These are phyloP conservation scores for Oldenlandia corymbosa DNA, from an alignment of 257 asterid genomes.

Conservation along the genomic window DNA sequence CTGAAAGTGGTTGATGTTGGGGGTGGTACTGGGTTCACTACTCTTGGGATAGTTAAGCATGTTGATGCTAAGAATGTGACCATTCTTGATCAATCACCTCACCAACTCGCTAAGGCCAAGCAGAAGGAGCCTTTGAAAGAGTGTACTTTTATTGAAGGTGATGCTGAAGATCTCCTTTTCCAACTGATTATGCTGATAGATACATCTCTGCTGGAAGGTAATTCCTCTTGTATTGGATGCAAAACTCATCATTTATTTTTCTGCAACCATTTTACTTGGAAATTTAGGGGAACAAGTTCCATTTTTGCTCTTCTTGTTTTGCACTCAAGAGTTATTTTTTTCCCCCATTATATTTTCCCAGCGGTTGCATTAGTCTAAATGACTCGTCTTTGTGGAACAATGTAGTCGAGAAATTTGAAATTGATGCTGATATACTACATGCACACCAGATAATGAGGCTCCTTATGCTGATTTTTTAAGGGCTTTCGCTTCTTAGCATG, in stretches of 20 bases:
- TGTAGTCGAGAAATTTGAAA: not conserved
- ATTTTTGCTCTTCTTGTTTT: not conserved
- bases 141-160: constrained; percentile 84
- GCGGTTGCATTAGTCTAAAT: not conserved
- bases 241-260: not conserved
- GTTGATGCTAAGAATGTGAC: constrained; percentile 94
- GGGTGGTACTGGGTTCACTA: constrained; percentile 97
- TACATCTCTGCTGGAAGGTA: constrained; percentile 97
- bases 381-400: not conserved
- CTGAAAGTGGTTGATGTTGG: constrained; percentile 89
- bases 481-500: too few relatives aligned
- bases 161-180: constrained; percentile 92
- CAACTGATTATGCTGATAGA: constrained; percentile 72
- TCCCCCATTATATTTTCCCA: not conserved
- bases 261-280: not conserved
- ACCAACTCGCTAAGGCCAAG: constrained; percentile 90
- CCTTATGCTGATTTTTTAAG: not conserved
- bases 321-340: not conserved
- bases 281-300: not conserved
- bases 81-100: constrained; percentile 97
- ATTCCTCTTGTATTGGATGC: not conserved
- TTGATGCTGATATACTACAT: not conserved
- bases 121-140: constrained; percentile 80
- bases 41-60: constrained; percentile 79
- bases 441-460: not conserved